Evolutionary conservation across 2,329 filamentous ascomycete species (phyloP), one percentile per base, ranked within the genome.

Genomic region (Xylariomycetidae sp.): DNA sequence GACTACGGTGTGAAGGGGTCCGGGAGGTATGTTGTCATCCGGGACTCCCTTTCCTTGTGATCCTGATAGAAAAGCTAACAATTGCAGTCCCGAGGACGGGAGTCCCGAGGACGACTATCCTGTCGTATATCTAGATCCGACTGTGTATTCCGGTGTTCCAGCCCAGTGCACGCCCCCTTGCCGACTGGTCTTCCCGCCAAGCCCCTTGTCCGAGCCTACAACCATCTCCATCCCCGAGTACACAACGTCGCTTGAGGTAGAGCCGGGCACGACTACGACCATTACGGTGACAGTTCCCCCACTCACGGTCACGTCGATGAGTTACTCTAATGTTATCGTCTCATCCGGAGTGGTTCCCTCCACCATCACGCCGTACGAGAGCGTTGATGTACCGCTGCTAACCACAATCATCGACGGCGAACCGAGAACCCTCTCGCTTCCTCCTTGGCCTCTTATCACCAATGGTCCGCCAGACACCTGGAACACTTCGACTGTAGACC

Each of bases 161-260:
- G 30, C 30, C 7, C 34, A 37, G 19, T 37, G 34, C 29, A 22
- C 16, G 18, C 29, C 34, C 10, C 29, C 34, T 22, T 37, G 34
- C 25, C 29, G 8, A 9, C n/a, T 37, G 4, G 34, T 37, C 10
- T 29, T 37, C 12, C 22, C 34, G 18, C 34, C 34, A 10, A 32
- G 20, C 29, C 14, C 29, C 5, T 19, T 37, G n/a, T 22, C 34
- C 2, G 6, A 19, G 18, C 20, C 34, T 7, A 32, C 34, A 4
- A 37, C 34, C n/a, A 32, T 37, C 29, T 27, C 34, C 12, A 32
- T 37, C 14, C 23, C 34, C 6, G 10, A 15, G 10, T 37, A 37
- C 25, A 37, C 34, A 19, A 37, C 34, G 13, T 37, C 34, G 2
- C 16, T 37, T n/a, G 17, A 37, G 25, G 10, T 37, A 9, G 25